phyloP scores from a whole-genome alignment of 495 filamentous ascomycete genomes.

The Diplogelasinospora grovesii region DNA sequence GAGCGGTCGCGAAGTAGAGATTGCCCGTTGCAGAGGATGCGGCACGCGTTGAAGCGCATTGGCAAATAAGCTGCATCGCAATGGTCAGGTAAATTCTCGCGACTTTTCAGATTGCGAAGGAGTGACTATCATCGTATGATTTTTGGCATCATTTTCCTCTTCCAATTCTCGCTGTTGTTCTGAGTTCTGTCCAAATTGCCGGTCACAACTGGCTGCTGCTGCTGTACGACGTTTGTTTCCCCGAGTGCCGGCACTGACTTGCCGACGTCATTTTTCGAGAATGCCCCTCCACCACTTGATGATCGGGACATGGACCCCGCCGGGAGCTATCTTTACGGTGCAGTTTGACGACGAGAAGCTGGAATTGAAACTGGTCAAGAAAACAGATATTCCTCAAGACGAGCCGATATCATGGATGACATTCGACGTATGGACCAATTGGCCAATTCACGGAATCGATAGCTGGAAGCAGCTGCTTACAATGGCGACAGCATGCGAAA shows the following conservation, averaged over 20 bases:
- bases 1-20: no score
- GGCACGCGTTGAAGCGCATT: no score
- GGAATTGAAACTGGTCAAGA: slow-evolving; percentile 64
- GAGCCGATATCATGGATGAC: slow-evolving; percentile 91
- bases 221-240: slow-evolving; percentile 2
- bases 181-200: not conserved
- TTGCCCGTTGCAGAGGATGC: no score
- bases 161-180: slow-evolving; percentile 2
- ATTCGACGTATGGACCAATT: slow-evolving; percentile 56
- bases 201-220: not conserved
- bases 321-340: slow-evolving; percentile 79
- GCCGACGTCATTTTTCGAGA: slow-evolving; percentile 21
- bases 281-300: slow-evolving; percentile 75
- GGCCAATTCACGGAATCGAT: slow-evolving; percentile 1
- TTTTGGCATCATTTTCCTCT: not conserved
- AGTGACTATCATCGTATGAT: slow-evolving; percentile 9
- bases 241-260: slow-evolving; percentile 1
- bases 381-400: slow-evolving; percentile 68
- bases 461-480: slow-evolving; percentile 14
- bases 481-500: slow-evolving; percentile 53
- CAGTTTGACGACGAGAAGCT: slow-evolving; percentile 73
- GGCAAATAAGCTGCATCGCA: no score
- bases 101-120: no score
- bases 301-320: slow-evolving; percentile 78
- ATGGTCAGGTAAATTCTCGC: no score